Evolutionary conservation across 148 eudicot species (phyloP).

Genomic region (Rheum nobile): DNA sequence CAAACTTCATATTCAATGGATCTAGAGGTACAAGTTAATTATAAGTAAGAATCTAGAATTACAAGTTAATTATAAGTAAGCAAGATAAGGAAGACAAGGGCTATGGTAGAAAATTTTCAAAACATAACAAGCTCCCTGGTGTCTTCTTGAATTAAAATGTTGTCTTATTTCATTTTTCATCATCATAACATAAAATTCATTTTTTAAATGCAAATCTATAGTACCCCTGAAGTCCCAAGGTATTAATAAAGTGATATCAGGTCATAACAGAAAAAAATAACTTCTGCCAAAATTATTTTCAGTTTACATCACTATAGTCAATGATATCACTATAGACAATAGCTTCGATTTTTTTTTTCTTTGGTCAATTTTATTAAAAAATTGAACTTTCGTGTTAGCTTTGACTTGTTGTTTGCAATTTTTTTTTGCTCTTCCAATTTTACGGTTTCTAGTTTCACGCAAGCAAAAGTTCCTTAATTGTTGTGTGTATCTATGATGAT

Average conservation of each 20-base stretch:
- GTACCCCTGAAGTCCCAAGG: background rate
- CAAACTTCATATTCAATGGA: too few relatives aligned
- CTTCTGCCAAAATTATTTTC: background rate
- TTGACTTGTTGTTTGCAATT: background rate
- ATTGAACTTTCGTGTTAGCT: background rate
- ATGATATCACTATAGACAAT: too few relatives aligned
- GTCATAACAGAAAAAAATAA: background rate
- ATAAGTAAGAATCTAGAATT: too few relatives aligned
- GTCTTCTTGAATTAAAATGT: background rate
- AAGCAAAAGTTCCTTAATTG: background rate
- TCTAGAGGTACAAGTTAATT: too few relatives aligned
- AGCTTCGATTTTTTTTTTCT: background rate
- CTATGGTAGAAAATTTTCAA: background rate
- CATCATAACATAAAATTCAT: background rate
- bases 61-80: too few relatives aligned
- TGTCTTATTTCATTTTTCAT: background rate
- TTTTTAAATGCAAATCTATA: too few relatives aligned
- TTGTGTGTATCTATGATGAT: background rate
- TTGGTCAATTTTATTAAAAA: background rate
- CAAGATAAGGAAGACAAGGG: too few relatives aligned
- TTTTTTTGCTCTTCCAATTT: background rate
- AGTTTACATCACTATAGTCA: background rate
- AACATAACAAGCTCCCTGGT: background rate
- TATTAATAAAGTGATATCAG: background rate
- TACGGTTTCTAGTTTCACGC: background rate